Conservation (phyloP, 2,329 filamentous ascomycete species). For the Pochonia chlamydosporia region DNA sequence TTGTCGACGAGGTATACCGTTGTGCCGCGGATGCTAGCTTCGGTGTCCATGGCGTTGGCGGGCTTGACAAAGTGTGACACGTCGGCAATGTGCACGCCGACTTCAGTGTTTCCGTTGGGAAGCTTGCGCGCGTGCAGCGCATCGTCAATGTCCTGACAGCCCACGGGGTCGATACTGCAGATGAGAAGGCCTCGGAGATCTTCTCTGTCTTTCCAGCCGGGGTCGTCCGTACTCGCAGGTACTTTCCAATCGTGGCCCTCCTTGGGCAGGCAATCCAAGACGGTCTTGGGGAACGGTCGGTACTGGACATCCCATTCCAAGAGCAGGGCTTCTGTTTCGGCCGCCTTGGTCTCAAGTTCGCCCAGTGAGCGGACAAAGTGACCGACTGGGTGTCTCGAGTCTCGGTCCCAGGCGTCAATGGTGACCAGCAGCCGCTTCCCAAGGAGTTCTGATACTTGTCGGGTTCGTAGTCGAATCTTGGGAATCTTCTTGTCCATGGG, state of each 20-base stretch:
- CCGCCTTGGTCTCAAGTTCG: constrained; percentile 93
- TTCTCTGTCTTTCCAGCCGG: constrained; percentile 78
- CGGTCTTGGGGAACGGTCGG: constrained; percentile 90
- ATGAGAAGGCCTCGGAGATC: constrained; percentile 83
- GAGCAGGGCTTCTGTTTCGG: constrained; percentile 90
- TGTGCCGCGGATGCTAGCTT: constrained; percentile 89
- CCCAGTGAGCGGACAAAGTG: constrained; percentile 92
- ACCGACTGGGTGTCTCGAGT: constrained; percentile 85
- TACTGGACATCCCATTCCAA: constrained; percentile 98
- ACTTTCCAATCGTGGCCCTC: constrained; percentile 96
- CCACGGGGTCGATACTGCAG: constrained; percentile 94
- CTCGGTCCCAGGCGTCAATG: constrained; percentile 91
- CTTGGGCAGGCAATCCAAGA: constrained; percentile 83
- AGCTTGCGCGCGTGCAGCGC: constrained; percentile 81
- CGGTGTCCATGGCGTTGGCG: constrained; percentile 92
- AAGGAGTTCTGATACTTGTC: constrained; percentile 81
- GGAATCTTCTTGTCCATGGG: constrained; percentile 98
- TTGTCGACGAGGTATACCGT: constrained; percentile 98
- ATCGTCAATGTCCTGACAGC: constrained; percentile 97
- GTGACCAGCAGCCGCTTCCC: constrained; percentile 90
- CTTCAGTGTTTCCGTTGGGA: constrained; percentile 90
- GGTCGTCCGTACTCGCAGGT: constrained; percentile 69
- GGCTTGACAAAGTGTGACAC: constrained; percentile 99
- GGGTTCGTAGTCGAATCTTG: constrained; percentile 87
- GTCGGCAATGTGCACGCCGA: constrained; percentile 97